Conservation (phyloP, 2,329 filamentous ascomycete genomes). For the Knoxdaviesia capensis region DNA sequence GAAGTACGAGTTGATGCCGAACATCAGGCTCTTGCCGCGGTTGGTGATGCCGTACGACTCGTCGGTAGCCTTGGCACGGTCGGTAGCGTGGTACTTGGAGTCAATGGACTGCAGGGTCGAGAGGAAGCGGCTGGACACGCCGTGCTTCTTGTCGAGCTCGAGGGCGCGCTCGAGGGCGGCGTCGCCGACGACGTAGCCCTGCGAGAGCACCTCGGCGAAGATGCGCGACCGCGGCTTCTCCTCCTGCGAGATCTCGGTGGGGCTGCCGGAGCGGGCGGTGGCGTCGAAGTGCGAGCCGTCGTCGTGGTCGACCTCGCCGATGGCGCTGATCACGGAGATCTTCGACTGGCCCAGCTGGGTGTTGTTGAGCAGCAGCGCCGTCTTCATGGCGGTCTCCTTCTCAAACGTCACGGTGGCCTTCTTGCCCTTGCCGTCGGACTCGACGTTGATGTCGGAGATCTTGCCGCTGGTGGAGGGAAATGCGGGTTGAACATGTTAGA, state of each 20-base stretch:
- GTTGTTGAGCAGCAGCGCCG: conserved; percentile 88
- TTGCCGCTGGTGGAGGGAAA: conserved; percentile 45
- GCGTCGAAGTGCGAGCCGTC: conserved; percentile 35
- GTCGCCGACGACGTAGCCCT: conserved; percentile 71
- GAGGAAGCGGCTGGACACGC: conserved; percentile 64
- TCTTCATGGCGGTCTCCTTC: conserved; percentile 92
- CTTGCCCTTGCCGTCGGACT: conserved; percentile 42
- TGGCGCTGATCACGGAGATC: conserved; percentile 51
- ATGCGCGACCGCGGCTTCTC: conserved; percentile 93
- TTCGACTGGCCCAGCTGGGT: conserved; percentile 79
- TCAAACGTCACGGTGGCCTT: conserved; percentile 89
- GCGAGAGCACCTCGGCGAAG: conserved; percentile 86
- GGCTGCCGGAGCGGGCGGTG: conserved; percentile 1
- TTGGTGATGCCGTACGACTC: conserved; percentile 64
- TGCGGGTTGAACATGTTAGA: conserved; percentile 3
- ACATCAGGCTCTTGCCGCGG: conserved; percentile 43
- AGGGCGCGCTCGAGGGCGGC: conserved; percentile 64
- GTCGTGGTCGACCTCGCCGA: conserved; percentile 43
- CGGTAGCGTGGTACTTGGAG: conserved; percentile 67
- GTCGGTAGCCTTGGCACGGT: conserved; percentile 70
- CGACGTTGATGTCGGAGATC: conserved; percentile 67
- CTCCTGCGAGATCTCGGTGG: conserved; percentile 67
- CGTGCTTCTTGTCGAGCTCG: conserved; percentile 75
- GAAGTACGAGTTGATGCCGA: conserved; percentile 70
- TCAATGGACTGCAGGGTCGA: conserved; percentile 59